Evolutionary conservation across 331 rosid species (phyloP).

Genomic region (Stylosanthes scabra): DNA sequence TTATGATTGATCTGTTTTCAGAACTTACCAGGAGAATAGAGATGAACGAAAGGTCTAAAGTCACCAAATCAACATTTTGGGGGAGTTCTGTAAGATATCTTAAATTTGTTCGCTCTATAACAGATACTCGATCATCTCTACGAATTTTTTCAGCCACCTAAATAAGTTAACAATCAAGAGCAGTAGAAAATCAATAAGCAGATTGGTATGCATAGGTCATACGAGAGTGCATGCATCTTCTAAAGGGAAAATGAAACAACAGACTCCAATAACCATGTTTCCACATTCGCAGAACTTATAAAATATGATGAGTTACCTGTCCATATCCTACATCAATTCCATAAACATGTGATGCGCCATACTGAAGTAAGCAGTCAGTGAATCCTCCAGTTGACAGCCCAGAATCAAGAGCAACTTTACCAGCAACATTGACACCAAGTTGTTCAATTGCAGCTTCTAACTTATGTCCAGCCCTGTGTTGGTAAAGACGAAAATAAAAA

Average conservation of each 20-base stretch:
- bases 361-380: slow-evolving; percentile 93
- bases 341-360: slow-evolving; percentile 89
- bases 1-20: slow-evolving; percentile 23
- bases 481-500: slow-evolving; percentile 2
- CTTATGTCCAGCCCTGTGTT: slow-evolving; percentile 88
- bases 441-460: slow-evolving; percentile 94
- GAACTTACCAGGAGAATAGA: slow-evolving; percentile 86
- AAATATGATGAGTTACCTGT: slow-evolving; percentile 62
- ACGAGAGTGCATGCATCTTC: slow-evolving; percentile 2
- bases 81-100: slow-evolving; percentile 87
- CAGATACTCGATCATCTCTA: slow-evolving; percentile 74
- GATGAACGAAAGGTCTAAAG: slow-evolving; percentile 95
- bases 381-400: slow-evolving; percentile 97
- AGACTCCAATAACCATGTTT: neutral
- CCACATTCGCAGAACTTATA: slow-evolving; percentile 3
- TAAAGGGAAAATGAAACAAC: slow-evolving; percentile 16
- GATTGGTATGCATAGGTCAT: slow-evolving; percentile 17
- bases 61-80: slow-evolving; percentile 87
- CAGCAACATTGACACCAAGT: slow-evolving; percentile 72
- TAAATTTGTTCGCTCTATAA: slow-evolving; percentile 88
- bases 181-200: slow-evolving; percentile 29
- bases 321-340: slow-evolving; percentile 98
- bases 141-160: slow-evolving; percentile 95
- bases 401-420: slow-evolving; percentile 94
- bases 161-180: slow-evolving; percentile 27